A percentile compares a stretch with the other conserved stretches of the same genome.
Evolutionary conservation across 169 alveolate genomes (phyloP).

Genomic region (Plasmodium knowlesi): DNA sequence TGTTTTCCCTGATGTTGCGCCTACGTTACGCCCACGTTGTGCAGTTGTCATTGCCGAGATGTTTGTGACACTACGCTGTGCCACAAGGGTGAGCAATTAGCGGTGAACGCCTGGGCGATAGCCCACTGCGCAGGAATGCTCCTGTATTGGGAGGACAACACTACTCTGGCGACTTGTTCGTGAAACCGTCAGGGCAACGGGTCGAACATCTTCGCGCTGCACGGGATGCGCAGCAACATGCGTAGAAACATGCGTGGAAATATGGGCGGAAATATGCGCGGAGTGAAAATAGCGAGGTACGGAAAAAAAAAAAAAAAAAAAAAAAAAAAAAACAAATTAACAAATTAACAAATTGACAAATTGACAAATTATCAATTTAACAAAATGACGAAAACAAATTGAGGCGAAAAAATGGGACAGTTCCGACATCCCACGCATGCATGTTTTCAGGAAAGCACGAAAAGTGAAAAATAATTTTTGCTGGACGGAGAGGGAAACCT

Average conservation of each 20-base stretch:
- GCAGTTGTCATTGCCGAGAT: not conserved
- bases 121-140: not conserved
- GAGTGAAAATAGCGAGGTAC: not conserved
- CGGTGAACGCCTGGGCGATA: not conserved
- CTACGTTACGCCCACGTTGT: not conserved
- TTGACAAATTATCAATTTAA: no score
- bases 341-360: not conserved
- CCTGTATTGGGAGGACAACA: not conserved
- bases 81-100: not conserved
- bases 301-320: conserved; percentile 3
- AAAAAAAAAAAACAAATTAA: not conserved
- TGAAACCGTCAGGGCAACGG: not conserved
- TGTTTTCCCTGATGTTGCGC: not conserved
- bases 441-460: not conserved
- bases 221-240: not conserved
- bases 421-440: not conserved
- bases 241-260: not conserved
- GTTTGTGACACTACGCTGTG: not conserved
- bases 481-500: not conserved
- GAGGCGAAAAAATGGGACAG: not conserved
- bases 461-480: not conserved
- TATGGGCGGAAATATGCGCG: not conserved
- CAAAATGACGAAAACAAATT: not conserved
- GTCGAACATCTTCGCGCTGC: not conserved
- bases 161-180: not conserved